Percentiles rank a stretch among this genome's conserved stretches.
Conservation (phyloP, 2,329 filamentous ascomycete species). For the Elsinoe ampelina region DNA sequence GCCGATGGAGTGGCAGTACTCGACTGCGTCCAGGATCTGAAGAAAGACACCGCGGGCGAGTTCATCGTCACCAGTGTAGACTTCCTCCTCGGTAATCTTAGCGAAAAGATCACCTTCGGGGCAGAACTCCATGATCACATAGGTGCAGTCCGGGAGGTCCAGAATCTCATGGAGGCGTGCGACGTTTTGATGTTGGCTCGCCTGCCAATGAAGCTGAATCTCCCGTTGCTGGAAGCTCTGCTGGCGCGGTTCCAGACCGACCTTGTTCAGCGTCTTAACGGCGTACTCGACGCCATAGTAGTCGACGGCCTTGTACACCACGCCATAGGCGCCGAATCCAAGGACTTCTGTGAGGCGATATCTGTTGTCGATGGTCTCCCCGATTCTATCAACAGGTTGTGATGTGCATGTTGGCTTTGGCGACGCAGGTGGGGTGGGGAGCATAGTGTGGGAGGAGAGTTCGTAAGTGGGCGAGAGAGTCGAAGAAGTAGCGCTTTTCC, state of each 20-base stretch:
- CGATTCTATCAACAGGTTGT: slow-evolving; percentile 73
- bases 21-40: slow-evolving; percentile 91
- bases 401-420: slow-evolving; percentile 30
- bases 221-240: slow-evolving; percentile 85
- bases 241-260: slow-evolving; percentile 80
- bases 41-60: slow-evolving; percentile 82
- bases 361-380: slow-evolving; percentile 70
- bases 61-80: slow-evolving; percentile 86
- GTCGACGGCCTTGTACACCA: slow-evolving; percentile 85
- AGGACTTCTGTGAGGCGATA: slow-evolving; percentile 77
- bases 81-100: slow-evolving; percentile 91
- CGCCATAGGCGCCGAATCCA: slow-evolving; percentile 90
- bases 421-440: slow-evolving; percentile 43
- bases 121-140: slow-evolving; percentile 93
- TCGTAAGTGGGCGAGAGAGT: slow-evolving; percentile 26
- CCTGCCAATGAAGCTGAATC: slow-evolving; percentile 82
- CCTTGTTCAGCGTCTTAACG: slow-evolving; percentile 93
- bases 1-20: slow-evolving; percentile 83
- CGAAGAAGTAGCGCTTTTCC: slow-evolving; percentile 12
- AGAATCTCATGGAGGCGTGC: slow-evolving; percentile 91
- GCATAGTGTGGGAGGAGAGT: slow-evolving; percentile 34
- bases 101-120: slow-evolving; percentile 93
- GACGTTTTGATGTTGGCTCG: slow-evolving; percentile 83
- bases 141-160: slow-evolving; percentile 84
- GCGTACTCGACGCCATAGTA: slow-evolving; percentile 76